phyloP scores from a whole-genome alignment of 208 protist genomes.

The Lotmaria passim region DNA sequence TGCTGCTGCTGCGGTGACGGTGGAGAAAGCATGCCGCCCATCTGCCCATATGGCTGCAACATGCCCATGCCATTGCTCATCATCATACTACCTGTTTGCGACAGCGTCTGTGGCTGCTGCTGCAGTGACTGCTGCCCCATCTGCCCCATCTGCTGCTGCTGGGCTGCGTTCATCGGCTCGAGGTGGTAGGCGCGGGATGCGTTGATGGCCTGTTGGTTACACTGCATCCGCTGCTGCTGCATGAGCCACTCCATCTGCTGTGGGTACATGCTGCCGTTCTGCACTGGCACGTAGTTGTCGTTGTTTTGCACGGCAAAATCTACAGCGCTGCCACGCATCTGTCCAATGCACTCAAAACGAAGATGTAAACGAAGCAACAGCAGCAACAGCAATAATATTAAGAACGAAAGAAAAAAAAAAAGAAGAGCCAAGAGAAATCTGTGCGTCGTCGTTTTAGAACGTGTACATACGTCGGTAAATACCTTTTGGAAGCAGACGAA shows the following conservation, averaged over 20 bases:
- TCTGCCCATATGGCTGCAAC: too few relatives aligned
- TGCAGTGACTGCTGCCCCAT: not conserved
- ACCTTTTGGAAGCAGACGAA: too few relatives aligned
- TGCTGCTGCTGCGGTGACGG: constrained; percentile 1
- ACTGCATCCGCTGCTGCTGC: constrained; percentile 29
- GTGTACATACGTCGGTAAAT: too few relatives aligned
- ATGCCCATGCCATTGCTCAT: constrained; percentile 16
- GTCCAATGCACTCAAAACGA: not conserved
- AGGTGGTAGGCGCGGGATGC: constrained; percentile 36
- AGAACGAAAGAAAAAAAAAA: not conserved
- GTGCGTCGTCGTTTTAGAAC: too few relatives aligned
- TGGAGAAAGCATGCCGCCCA: too few relatives aligned
- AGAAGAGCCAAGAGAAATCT: not conserved
- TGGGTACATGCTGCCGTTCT: constrained; percentile 13
- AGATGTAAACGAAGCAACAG: constrained; percentile 4
- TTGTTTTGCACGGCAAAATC: constrained; percentile 11
- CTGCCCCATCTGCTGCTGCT: constrained; percentile 13
- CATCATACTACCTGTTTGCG: constrained; percentile 19
- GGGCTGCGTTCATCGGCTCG: constrained; percentile 31
- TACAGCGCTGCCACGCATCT: constrained; percentile 5
- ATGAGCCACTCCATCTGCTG: constrained; percentile 35
- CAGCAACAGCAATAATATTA: not conserved
- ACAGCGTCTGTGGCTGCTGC: constrained; percentile 1
- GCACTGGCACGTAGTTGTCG: constrained; percentile 24
- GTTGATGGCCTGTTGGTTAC: constrained; percentile 20